These are phyloP conservation scores for Colletotrichum sp. DNA, from an alignment of 2,329 filamentous ascomycete species.

Conservation along the genomic window DNA sequence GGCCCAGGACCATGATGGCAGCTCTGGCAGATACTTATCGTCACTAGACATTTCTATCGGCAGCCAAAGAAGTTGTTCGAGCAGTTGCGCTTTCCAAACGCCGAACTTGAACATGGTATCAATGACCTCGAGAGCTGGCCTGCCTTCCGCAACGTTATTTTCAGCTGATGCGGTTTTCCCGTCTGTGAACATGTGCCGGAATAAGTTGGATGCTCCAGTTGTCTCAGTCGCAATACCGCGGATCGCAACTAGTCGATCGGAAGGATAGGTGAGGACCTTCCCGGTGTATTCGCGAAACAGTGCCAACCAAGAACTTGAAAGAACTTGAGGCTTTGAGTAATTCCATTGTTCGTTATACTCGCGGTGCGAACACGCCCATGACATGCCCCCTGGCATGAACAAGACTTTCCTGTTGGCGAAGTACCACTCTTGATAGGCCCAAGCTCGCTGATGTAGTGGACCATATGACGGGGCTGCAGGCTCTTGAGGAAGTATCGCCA, in stretches of 20 bases:
- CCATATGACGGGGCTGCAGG: fast-evolving
- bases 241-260: not conserved
- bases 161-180: not conserved
- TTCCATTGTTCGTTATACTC: not conserved
- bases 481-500: not conserved
- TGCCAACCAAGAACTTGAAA: not conserved
- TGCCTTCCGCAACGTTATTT: not conserved
- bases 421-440: not conserved
- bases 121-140: not conserved
- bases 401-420: not conserved
- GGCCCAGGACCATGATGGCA: not conserved
- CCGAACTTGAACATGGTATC: not conserved
- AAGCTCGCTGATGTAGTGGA: not conserved
- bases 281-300: not conserved
- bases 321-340: not conserved
- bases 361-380: not conserved
- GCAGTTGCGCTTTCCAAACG: not conserved
- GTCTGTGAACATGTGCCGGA: not conserved
- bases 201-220: not conserved
- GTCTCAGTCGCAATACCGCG: not conserved
- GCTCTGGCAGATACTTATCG: not conserved
- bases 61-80: not conserved
- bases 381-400: not conserved
- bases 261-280: not conserved
- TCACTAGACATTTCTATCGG: not conserved